These are phyloP conservation scores for Leccinum obscurum DNA, from an alignment of 768 basidiomycete species.

Conservation along the genomic window DNA sequence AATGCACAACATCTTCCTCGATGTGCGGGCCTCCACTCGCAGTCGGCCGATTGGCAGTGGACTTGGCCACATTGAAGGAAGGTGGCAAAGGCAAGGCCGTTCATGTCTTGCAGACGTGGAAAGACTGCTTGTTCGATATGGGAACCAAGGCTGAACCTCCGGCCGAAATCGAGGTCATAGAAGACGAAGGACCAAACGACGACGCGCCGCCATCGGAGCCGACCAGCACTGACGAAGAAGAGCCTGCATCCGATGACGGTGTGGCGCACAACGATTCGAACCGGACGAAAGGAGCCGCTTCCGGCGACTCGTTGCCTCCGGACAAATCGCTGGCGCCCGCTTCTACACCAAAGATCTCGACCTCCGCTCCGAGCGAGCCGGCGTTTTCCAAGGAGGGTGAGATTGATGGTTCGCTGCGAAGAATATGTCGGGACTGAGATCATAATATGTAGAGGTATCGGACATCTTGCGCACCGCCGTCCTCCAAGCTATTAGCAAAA, in stretches of 20 bases:
- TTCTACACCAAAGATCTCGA: conserved; percentile 4
- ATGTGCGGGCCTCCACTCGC: conserved; percentile 56
- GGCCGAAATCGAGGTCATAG: conserved; percentile 34
- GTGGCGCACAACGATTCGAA: conserved; percentile 6
- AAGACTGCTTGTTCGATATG: conserved; percentile 73
- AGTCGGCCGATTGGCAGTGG: conserved; percentile 69
- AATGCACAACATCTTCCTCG: conserved; percentile 39
- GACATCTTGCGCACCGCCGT: conserved; percentile 58
- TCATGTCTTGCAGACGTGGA: conserved; percentile 70
- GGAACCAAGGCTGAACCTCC: conserved; percentile 65
- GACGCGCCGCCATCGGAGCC: conserved; percentile 16
- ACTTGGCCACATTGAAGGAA: conserved; percentile 47
- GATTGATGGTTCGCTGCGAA: conserved; percentile 2
- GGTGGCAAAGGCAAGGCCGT: conserved; percentile 78
- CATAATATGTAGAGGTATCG: conserved; percentile 22
- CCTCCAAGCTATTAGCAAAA: conserved; percentile 58
- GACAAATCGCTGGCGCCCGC: conserved; percentile 6
- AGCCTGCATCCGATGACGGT: conserved; percentile 10
- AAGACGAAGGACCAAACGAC: conserved; percentile 7
- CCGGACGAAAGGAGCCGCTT: conserved; percentile 28
- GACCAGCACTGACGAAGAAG: conserved; percentile 3
- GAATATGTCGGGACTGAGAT: conserved; percentile 2
- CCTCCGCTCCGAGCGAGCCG: conserved; percentile 12
- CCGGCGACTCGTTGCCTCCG: conserved; percentile 6
- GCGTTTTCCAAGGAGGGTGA: conserved; percentile 32